These are phyloP conservation scores for Lentinus brumalis DNA, from an alignment of 768 basidiomycete species.

Conservation along the genomic window DNA sequence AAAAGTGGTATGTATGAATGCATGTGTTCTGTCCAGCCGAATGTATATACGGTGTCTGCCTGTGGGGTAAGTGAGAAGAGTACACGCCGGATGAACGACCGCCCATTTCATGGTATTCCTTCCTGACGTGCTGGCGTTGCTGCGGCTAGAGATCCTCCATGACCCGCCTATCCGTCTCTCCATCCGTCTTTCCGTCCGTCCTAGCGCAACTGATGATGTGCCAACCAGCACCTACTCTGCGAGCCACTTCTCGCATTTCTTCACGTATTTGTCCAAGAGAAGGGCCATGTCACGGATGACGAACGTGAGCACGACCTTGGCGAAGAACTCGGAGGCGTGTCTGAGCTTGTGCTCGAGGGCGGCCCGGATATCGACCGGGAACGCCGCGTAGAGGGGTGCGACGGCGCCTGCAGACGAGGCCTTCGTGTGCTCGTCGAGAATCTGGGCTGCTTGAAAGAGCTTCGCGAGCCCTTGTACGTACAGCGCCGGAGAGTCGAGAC, in stretches of 20 bases:
- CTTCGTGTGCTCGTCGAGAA: constrained; percentile 86
- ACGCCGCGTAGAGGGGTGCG: constrained; percentile 72
- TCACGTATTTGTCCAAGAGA: constrained; percentile 89
- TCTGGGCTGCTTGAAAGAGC: constrained; percentile 73
- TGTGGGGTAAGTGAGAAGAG: not conserved
- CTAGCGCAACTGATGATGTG: not conserved
- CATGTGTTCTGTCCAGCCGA: not conserved
- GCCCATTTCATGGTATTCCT: not conserved
- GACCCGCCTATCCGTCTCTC: not conserved
- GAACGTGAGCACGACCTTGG: constrained; percentile 84
- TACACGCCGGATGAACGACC: constrained; percentile 2
- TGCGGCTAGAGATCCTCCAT: not conserved
- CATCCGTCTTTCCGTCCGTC: not conserved
- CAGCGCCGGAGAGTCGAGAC: constrained; percentile 84
- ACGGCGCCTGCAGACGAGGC: constrained; percentile 66
- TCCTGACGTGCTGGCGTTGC: not conserved
- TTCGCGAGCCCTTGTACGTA: constrained; percentile 78
- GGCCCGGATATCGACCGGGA: constrained; percentile 62
- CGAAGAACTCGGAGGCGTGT: constrained; percentile 90
- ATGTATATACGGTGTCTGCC: not conserved
- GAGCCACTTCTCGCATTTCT: constrained; percentile 92
- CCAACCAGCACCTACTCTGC: constrained; percentile 55
- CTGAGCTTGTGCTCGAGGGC: constrained; percentile 75
- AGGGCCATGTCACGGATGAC: constrained; percentile 86
- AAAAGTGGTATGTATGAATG: constrained; percentile 1